phyloP scores from a whole-genome alignment of 306 rosid species.

The Rosa lucieae region DNA sequence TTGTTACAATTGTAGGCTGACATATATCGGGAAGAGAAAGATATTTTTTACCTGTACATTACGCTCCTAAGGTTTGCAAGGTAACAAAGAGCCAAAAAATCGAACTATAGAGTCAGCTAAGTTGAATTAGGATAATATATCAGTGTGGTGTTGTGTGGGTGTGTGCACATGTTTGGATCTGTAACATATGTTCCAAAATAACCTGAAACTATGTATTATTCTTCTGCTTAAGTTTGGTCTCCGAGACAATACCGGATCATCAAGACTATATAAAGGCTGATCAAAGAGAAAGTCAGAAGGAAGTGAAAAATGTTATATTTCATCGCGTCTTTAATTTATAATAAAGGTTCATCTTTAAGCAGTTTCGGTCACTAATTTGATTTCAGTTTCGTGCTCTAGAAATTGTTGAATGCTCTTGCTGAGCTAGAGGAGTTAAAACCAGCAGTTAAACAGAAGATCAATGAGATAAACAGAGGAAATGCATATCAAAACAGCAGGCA shows the following conservation, averaged over 20 bases:
- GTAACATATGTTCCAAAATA: not conserved
- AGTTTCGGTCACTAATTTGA: conserved; percentile 21
- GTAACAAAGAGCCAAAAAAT: conserved; percentile 35
- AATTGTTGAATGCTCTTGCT: conserved; percentile 52
- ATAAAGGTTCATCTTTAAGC: not conserved
- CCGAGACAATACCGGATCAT: conserved; percentile 85
- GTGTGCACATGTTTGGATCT: not conserved
- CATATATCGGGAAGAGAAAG: conserved; percentile 79
- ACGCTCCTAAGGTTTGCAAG: conserved; percentile 90
- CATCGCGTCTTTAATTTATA: not conserved
- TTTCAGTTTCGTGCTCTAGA: conserved; percentile 42
- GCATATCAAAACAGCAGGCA: conserved; percentile 27
- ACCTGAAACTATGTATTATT: not conserved
- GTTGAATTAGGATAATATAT: not conserved
- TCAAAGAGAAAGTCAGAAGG: conserved; percentile 43
- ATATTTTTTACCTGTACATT: conserved; percentile 73
- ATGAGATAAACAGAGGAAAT: conserved; percentile 40
- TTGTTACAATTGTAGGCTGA: conserved; percentile 61
- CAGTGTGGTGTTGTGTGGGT: not conserved
- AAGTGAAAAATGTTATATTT: conserved; percentile 48
- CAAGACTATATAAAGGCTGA: conserved; percentile 56
- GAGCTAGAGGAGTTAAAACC: conserved; percentile 88
- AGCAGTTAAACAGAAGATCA: conserved; percentile 64
- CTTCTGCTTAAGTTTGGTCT: conserved; percentile 59
- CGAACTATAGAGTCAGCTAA: not conserved